These are phyloP conservation scores for Linaria vulgaris DNA, from an alignment of 257 asterid species.

Conservation along the genomic window DNA sequence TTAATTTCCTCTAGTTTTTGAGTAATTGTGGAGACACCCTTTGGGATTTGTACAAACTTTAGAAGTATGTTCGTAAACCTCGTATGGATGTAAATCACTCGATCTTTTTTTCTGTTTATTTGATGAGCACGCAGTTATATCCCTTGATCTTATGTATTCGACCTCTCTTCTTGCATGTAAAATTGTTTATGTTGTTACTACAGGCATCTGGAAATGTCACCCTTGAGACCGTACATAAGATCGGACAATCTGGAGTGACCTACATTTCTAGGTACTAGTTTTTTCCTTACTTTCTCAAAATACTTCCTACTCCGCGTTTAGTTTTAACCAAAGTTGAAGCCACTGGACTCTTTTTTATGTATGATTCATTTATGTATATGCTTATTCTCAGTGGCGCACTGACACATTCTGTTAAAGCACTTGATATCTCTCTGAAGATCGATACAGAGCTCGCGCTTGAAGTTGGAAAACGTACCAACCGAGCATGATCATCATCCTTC, in stretches of 20 bases:
- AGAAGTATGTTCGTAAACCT: no score
- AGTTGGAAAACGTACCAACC: slow-evolving; percentile 91
- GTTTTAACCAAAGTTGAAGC: neutral
- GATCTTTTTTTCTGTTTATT: no score
- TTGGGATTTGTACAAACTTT: no score
- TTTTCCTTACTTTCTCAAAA: neutral
- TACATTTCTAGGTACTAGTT: slow-evolving; percentile 76
- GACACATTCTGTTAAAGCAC: slow-evolving; percentile 96
- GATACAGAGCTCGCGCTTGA: slow-evolving; percentile 96
- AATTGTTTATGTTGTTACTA: slow-evolving; percentile 26
- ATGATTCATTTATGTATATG: neutral
- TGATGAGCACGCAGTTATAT: no score
- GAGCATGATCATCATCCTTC: slow-evolving; percentile 51
- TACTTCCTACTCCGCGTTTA: neutral
- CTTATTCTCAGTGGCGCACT: slow-evolving; percentile 74
- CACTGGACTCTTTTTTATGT: neutral
- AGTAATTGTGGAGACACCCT: no score
- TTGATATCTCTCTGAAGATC: slow-evolving; percentile 87
- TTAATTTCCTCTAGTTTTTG: neutral
- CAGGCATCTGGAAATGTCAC: slow-evolving; percentile 99
- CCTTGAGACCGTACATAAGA: slow-evolving; percentile 77
- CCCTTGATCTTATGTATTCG: no score
- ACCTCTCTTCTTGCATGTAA: neutral
- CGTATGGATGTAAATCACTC: no score
- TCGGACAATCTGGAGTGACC: slow-evolving; percentile 92